phyloP scores from a whole-genome alignment of 1,284 basidiomycete species.

The Cryptococcus sp. region DNA sequence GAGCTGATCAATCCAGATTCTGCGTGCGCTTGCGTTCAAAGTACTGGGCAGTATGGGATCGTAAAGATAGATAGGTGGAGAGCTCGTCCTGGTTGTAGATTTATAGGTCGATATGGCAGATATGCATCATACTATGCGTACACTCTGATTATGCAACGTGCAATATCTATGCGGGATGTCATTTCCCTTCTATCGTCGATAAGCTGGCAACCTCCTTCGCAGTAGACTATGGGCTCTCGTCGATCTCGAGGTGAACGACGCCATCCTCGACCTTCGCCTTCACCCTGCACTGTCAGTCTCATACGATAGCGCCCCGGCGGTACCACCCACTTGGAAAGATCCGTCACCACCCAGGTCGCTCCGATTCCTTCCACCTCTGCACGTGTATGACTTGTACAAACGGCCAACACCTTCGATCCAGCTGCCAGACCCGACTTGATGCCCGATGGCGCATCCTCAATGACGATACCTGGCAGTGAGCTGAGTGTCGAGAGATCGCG shows the following conservation, averaged over 20 bases:
- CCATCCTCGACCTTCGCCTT: slow-evolving; percentile 3
- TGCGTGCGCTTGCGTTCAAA: slow-evolving; percentile 81
- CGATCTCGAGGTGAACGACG: slow-evolving; percentile 7
- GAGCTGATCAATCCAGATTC: slow-evolving; percentile 63
- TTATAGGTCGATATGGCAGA: background rate
- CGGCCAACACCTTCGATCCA: slow-evolving; percentile 66
- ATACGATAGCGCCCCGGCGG: no score
- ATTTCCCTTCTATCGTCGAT: no score
- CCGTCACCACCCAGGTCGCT: slow-evolving; percentile 46
- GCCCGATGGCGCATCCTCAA: slow-evolving; percentile 79
- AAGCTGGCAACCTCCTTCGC: no score
- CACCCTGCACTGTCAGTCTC: slow-evolving; percentile 4
- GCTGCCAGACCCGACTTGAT: slow-evolving; percentile 65
- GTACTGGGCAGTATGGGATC: slow-evolving; percentile 59
- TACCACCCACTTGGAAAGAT: slow-evolving; percentile 19
- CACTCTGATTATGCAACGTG: no score
- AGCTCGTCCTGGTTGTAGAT: background rate
- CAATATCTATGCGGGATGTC: no score
- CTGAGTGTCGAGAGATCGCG: background rate
- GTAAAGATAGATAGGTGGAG: background rate
- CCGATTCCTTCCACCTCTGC: slow-evolving; percentile 53
- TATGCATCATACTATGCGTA: background rate
- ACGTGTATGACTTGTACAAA: slow-evolving; percentile 71
- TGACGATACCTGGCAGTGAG: slow-evolving; percentile 57
- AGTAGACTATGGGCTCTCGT: slow-evolving; percentile 3